Evolutionary conservation across 2,329 filamentous ascomycete species (phyloP).

Genomic region (Penicillium brasilianum): DNA sequence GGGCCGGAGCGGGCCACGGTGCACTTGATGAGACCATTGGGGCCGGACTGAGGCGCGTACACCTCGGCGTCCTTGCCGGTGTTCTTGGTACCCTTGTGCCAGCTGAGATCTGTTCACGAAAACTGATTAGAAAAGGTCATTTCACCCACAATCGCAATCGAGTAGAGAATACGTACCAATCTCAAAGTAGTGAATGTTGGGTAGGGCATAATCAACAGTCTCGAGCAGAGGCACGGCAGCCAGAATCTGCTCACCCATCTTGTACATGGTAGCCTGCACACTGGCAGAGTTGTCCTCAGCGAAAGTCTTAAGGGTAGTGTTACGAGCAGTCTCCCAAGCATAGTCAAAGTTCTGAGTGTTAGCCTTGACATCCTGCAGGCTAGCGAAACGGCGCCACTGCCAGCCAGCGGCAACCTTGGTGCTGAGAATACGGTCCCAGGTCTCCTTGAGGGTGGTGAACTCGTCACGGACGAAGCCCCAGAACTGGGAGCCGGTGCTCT

Average conservation of each 20-base stretch:
- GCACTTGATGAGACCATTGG: conserved; percentile 95
- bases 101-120: conserved; percentile 75
- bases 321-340: conserved; percentile 77
- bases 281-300: conserved; percentile 88
- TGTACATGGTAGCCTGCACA: conserved; percentile 98
- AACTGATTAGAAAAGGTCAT: conserved; percentile 10
- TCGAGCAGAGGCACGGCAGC: conserved; percentile 73
- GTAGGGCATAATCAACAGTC: conserved; percentile 79
- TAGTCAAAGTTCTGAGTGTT: conserved; percentile 72
- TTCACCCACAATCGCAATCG: not conserved
- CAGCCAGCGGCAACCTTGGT: conserved; percentile 89
- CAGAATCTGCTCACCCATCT: conserved; percentile 91
- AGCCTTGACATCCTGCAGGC: conserved; percentile 69
- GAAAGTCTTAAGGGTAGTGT: conserved; percentile 89
- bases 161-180: conserved; percentile 59
- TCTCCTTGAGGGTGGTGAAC: conserved; percentile 87
- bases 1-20: conserved; percentile 63
- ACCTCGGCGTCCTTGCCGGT: conserved; percentile 95
- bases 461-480: conserved; percentile 92
- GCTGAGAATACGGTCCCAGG: conserved; percentile 92
- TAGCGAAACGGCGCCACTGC: conserved; percentile 77
- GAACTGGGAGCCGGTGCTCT: conserved; percentile 96
- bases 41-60: conserved; percentile 88
- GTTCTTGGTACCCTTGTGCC: conserved; percentile 95
- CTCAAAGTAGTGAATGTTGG: conserved; percentile 99